These are phyloP conservation scores for Neurospora sp. DNA, from an alignment of 495 filamentous ascomycete species.

Conservation along the genomic window DNA sequence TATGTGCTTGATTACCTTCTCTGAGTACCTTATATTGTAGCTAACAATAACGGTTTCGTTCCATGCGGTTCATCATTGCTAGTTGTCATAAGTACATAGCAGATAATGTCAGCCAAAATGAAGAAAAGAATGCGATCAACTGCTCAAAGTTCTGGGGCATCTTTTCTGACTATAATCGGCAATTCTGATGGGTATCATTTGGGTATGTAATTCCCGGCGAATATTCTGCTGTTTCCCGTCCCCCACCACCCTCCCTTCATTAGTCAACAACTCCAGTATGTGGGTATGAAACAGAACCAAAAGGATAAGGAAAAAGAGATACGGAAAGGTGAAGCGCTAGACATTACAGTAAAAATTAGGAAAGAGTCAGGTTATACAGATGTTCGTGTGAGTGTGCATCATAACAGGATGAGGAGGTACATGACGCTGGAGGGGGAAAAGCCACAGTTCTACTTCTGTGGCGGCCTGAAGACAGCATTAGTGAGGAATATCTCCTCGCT, in stretches of 20 bases:
- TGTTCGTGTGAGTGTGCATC: not conserved
- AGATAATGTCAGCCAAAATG: not conserved
- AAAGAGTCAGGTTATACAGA: not conserved
- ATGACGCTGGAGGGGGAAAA: not conserved
- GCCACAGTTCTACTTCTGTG: not conserved
- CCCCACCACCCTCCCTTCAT: too few relatives aligned
- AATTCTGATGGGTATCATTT: not conserved
- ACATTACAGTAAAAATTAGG: not conserved
- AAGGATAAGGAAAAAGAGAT: not conserved
- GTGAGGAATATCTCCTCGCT: conserved; percentile 31
- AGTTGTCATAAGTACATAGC: not conserved
- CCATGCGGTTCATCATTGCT: too few relatives aligned
- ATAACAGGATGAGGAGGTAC: not conserved
- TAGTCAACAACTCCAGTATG: too few relatives aligned
- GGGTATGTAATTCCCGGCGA: not conserved
- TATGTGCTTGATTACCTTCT: not conserved
- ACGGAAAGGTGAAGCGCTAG: not conserved
- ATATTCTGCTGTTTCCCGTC: too few relatives aligned
- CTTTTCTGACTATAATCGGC: not conserved
- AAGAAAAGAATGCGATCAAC: not conserved
- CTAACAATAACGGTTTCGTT: too few relatives aligned
- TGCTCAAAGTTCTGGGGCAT: not conserved
- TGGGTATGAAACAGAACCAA: not conserved
- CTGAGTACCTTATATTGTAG: not conserved
- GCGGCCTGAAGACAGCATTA: conserved; percentile 31